phyloP scores from a whole-genome alignment of 1,139 yeast species.

The Petasospora fabianii region DNA sequence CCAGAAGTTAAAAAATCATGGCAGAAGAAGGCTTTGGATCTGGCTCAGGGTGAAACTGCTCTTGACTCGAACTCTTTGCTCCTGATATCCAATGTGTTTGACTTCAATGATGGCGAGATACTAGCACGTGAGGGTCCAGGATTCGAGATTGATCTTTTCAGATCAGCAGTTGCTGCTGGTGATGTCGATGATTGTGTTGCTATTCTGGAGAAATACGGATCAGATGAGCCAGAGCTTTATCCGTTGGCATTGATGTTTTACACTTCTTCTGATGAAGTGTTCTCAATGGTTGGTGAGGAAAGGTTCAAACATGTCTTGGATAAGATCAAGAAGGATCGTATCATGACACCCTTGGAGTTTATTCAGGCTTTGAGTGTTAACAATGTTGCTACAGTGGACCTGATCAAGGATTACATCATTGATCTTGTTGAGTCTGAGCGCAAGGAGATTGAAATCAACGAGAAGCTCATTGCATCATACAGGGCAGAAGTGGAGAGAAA shows the following conservation, averaged over 20 bases:
- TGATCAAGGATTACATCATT: conserved; percentile 66
- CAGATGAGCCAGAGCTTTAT: conserved; percentile 59
- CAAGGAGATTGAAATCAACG: conserved; percentile 65
- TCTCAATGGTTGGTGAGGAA: conserved; percentile 50
- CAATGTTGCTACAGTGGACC: conserved; percentile 67
- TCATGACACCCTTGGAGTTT: conserved; percentile 74
- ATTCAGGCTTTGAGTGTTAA: conserved; percentile 63
- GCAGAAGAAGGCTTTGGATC: conserved; percentile 58
- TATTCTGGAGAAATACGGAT: conserved; percentile 58
- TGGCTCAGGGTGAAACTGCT: conserved; percentile 42
- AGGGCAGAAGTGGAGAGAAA: conserved; percentile 60
- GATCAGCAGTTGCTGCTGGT: conserved; percentile 56
- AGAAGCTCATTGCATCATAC: conserved; percentile 64
- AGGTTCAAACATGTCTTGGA: conserved; percentile 50
- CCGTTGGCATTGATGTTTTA: conserved; percentile 63
- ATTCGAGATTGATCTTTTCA: conserved; percentile 53
- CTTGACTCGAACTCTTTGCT: conserved; percentile 61
- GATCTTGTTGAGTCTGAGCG: conserved; percentile 59
- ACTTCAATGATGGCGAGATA: conserved; percentile 46
- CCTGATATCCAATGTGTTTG: conserved; percentile 63
- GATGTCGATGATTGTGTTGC: conserved; percentile 56
- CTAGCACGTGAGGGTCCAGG: conserved; percentile 25
- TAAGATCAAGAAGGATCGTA: conserved; percentile 47
- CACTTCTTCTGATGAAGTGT: conserved; percentile 53
- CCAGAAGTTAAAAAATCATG: conserved; percentile 43